phyloP scores from a whole-genome alignment of 176 grass and related monocot species.

The Hordeum vulgare region MorexV3_pseudomolecules_assembly NC_058523.1:75034727-75035226 shows the following conservation, averaged over 20 bases:
- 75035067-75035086: constrained; percentile 31
- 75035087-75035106: constrained; percentile 8
- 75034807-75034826: neutral
- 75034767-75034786: neutral
- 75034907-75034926: neutral
- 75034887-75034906: too few species aligned
- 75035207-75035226: too few species aligned
- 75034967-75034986: neutral
- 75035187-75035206: constrained; percentile 9
- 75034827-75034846: neutral
- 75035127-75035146: neutral
- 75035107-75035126: neutral
- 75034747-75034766: neutral
- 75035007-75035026: neutral
- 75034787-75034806: neutral
- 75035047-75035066: constrained; percentile 48
- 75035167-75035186: constrained; percentile 19
- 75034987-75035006: neutral
- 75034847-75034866: neutral
- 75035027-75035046: constrained; percentile 36
- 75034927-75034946: too few species aligned
- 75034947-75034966: neutral
- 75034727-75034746: neutral
- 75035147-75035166: neutral
- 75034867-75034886: neutral